phyloP scores from a whole-genome alignment of 495 filamentous ascomycete genomes.

The Talaromyces liani region DNA sequence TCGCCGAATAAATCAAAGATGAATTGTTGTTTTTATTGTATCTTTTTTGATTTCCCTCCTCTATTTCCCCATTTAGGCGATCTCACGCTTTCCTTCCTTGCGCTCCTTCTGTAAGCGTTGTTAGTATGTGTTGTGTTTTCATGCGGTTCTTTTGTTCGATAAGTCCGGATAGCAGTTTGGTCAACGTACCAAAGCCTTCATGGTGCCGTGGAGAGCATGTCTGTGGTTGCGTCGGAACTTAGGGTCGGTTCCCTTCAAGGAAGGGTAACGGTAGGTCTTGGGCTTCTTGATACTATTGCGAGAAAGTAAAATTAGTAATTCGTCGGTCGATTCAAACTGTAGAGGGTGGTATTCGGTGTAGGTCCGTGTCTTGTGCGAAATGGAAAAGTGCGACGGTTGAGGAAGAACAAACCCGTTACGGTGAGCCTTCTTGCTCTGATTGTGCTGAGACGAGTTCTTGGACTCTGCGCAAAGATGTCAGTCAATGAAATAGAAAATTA shows the following conservation, averaged over 20 bases:
- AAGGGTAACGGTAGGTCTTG: slow-evolving; percentile 97
- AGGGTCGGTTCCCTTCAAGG: slow-evolving; percentile 95
- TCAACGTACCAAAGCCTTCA: slow-evolving; percentile 85
- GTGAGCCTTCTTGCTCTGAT: slow-evolving; percentile 94
- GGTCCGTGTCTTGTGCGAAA: neutral
- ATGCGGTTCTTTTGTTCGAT: neutral
- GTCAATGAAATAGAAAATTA: neutral
- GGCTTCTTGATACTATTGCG: slow-evolving; percentile 93
- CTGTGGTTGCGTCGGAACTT: slow-evolving; percentile 99
- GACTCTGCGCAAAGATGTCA: slow-evolving; percentile 57
- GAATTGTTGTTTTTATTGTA: neutral
- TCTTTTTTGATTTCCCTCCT: neutral
- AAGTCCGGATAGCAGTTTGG: neutral
- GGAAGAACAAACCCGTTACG: slow-evolving; percentile 74
- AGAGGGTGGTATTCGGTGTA: neutral
- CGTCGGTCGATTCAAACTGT: neutral
- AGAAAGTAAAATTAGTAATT: neutral
- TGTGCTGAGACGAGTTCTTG: slow-evolving; percentile 99
- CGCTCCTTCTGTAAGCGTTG: slow-evolving; percentile 75
- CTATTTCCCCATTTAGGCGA: slow-evolving; percentile 56
- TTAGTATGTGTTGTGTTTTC: slow-evolving; percentile 32
- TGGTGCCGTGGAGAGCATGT: slow-evolving; percentile 97
- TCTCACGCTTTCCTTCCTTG: slow-evolving; percentile 91
- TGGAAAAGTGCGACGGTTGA: slow-evolving; percentile 1
- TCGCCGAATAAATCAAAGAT: slow-evolving; percentile 1